These are phyloP conservation scores for Chrysopogon serrulatus DNA, from an alignment of 176 grass and related monocot genomes.

Conservation along the genomic window DNA sequence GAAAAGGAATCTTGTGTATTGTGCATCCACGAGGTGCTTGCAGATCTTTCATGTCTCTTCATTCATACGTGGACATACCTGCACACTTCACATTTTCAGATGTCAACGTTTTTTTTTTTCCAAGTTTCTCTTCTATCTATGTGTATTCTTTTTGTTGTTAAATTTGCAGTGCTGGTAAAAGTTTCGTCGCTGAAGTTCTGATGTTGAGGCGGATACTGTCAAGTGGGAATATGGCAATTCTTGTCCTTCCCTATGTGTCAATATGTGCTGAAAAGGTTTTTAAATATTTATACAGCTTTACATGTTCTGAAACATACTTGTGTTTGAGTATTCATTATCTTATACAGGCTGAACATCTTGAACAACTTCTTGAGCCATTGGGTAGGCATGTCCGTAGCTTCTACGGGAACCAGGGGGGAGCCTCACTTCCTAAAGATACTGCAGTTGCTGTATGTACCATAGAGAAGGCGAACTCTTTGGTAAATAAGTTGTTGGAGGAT, in stretches of 20 bases:
- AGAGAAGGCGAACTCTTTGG: slow-evolving; percentile 97
- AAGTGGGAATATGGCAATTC: slow-evolving; percentile 84
- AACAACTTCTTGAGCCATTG: slow-evolving; percentile 90
- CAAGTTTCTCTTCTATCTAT: not conserved
- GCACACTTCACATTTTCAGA: not conserved
- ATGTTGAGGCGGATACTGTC: slow-evolving; percentile 90
- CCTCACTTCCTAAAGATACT: slow-evolving; percentile 85
- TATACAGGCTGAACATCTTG: slow-evolving; percentile 84
- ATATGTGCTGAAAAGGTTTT: slow-evolving; percentile 92
- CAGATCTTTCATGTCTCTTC: not conserved
- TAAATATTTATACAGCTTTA: slow-evolving; percentile 7
- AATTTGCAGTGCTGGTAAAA: slow-evolving; percentile 89
- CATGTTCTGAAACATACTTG: slow-evolving; percentile 15
- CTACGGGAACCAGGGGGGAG: slow-evolving; percentile 86
- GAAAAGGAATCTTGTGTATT: slow-evolving; percentile 96
- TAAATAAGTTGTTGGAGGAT: slow-evolving; percentile 90
- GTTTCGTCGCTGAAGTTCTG: slow-evolving; percentile 96
- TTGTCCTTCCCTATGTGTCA: slow-evolving; percentile 97
- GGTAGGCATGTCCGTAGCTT: slow-evolving; percentile 93
- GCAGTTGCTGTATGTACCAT: slow-evolving; percentile 98
- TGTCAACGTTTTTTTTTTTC: not conserved
- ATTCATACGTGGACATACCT: not conserved
- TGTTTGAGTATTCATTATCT: slow-evolving; percentile 28
- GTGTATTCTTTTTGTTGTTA: not conserved
- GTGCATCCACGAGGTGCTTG: slow-evolving; percentile 91